phyloP scores from a whole-genome alignment of 192 early-diverging fungal species.

The Backusella liffmaniae region DNA sequence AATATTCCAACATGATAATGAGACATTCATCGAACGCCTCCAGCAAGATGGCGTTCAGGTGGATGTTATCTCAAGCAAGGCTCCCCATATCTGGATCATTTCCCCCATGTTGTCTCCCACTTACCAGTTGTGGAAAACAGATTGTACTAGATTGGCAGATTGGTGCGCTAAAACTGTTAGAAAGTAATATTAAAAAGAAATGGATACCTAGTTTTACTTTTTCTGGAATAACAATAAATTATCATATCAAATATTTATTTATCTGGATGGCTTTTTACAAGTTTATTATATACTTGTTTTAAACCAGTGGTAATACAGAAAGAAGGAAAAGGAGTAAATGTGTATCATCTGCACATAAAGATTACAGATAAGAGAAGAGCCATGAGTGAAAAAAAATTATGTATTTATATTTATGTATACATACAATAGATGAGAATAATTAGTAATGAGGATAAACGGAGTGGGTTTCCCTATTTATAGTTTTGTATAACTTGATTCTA shows the following conservation, averaged over 20 bases:
- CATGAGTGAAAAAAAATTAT: background rate
- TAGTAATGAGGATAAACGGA: background rate
- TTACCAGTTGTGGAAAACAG: conserved; percentile 7
- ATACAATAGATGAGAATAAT: background rate
- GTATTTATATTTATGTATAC: background rate
- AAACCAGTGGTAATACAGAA: background rate
- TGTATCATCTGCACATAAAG: background rate
- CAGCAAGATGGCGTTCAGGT: conserved; percentile 3
- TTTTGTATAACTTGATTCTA: background rate
- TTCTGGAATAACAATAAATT: background rate
- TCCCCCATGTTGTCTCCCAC: background rate
- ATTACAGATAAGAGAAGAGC: background rate
- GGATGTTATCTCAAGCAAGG: background rate
- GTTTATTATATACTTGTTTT: conserved; percentile 5
- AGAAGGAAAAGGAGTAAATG: background rate
- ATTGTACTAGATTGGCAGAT: conserved; percentile 3
- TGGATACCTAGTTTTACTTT: background rate
- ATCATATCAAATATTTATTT: background rate
- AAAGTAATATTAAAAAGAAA: background rate
- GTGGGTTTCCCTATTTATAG: background rate
- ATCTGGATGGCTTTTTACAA: background rate
- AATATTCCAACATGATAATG: conserved; percentile 8
- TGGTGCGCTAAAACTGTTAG: conserved; percentile 14
- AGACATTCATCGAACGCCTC: background rate
- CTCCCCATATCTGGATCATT: conserved; percentile 19